Evolutionary conservation across 768 basidiomycete species (phyloP), one percentile per base, ranked within the genome.

Genomic region (Leucosporidium yakuticum): DNA sequence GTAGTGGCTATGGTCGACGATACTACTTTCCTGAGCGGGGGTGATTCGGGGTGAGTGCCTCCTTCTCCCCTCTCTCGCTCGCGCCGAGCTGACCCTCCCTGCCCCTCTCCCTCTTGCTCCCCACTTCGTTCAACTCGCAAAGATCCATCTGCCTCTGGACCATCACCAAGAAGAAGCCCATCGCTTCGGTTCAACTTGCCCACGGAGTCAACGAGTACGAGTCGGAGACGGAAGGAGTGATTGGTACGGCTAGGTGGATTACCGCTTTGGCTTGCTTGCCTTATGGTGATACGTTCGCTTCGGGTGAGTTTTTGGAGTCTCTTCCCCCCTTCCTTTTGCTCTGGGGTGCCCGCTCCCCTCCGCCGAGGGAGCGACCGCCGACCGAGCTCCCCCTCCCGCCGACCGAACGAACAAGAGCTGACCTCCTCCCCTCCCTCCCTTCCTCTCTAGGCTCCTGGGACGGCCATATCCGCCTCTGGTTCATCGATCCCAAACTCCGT

Each of bases 1-100:
- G 88, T 87, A 72, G 88, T 95, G 21, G 87, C 89, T 20, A 93
- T 98, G 93, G 83, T 99, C 63, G 96, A 99, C 78, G 95, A 98
- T 80, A 85, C 84, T 44, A 90, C 87, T 9, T 94, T 98, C 77
- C 79, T 98, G 48, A 94, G 87, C 70, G 95, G 95, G 1, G 96
- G 96, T 6, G 94, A 99, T 78, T 94, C 90, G 76, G 96, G 95
- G 93, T 93, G 78, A 68, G 88, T 84, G 12, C 44, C 23, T n/a
- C 25, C 44, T 34, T 3, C 60, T 36, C n/a, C 54, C 20, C 20
- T 32, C 20, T 14, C 7, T 19, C 25, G 15, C 5, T 48, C 55
- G 44, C 69, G 68, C 57, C 25, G 31, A 29, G 34, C 34, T 12
- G 29, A 60, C 47, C 8, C 6, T 15, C 49, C 39, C 49, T 59